These are phyloP conservation scores for Kwoniella heveanensis DNA, from an alignment of 768 basidiomycete species.

Conservation along the genomic window DNA sequence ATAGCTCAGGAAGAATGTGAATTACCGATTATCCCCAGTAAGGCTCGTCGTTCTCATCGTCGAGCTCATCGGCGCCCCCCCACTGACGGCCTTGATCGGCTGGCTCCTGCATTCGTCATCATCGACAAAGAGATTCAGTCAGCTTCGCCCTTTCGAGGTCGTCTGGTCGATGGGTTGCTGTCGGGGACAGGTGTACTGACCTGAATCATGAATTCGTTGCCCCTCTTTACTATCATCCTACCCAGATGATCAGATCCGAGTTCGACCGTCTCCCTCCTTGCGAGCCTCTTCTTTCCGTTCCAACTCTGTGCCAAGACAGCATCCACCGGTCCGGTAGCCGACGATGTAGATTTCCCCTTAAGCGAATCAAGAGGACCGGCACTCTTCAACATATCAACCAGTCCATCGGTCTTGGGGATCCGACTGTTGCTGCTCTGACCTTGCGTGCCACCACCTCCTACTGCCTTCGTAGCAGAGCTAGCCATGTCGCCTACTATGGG, in stretches of 20 bases:
- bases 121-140: not conserved
- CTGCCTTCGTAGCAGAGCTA: not conserved
- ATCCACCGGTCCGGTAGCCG: not conserved
- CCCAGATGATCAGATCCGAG: constrained; percentile 13
- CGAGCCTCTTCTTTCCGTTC: constrained; percentile 6
- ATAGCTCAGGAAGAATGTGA: no score
- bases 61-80: constrained; percentile 28
- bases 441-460: not conserved
- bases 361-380: not conserved
- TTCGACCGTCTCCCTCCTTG: constrained; percentile 2
- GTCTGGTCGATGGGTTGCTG: no score
- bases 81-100: constrained; percentile 22
- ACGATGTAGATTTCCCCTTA: not conserved
- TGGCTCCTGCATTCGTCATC: constrained; percentile 3
- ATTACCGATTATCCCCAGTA: constrained; percentile 21
- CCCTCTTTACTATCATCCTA: constrained; percentile 16
- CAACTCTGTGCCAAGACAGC: not conserved
- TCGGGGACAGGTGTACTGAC: constrained; percentile 17
- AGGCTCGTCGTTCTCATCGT: constrained; percentile 29
- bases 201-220: constrained; percentile 18
- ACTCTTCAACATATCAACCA: not conserved
- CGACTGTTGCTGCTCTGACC: not conserved
- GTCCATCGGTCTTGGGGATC: not conserved
- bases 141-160: no score
- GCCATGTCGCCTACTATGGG: not conserved